Percentiles rank a stretch among this genome's conserved stretches.
phyloP scores from a whole-genome alignment of 2,329 filamentous ascomycete species.

The Aspergillus sp. region DNA sequence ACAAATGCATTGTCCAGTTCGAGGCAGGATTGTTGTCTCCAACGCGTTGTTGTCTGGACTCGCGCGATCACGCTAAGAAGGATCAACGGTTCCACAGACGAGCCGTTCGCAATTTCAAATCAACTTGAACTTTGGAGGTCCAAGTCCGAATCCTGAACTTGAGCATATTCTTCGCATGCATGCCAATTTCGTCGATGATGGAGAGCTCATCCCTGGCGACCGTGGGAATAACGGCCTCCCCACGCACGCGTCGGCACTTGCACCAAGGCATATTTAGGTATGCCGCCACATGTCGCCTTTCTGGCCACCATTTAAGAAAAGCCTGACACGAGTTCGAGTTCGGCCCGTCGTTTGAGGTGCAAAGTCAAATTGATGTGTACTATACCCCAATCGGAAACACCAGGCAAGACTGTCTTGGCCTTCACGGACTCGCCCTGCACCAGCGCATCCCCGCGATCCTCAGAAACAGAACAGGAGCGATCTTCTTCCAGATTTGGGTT shows the following conservation, averaged over 20 bases:
- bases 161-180: background rate
- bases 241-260: background rate
- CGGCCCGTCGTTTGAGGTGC: background rate
- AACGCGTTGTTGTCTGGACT: background rate
- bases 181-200: background rate
- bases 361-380: background rate
- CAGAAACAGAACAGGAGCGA: background rate
- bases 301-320: background rate
- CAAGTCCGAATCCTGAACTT: background rate
- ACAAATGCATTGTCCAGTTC: background rate
- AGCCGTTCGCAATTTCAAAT: background rate
- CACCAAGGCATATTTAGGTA: background rate
- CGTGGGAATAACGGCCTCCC: background rate
- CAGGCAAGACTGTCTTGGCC: background rate
- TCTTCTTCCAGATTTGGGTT: background rate
- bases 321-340: background rate
- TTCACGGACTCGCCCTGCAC: background rate
- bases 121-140: background rate
- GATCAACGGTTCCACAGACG: background rate
- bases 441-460: background rate
- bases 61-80: background rate
- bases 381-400: background rate
- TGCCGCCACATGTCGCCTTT: background rate
- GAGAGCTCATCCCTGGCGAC: background rate
- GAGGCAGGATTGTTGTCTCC: background rate